A percentile compares a stretch with the other conserved stretches of the same genome.
These are phyloP conservation scores for Rhynchospora tenuis DNA, from an alignment of 176 grass and related monocot species.

Conservation along the genomic window DNA sequence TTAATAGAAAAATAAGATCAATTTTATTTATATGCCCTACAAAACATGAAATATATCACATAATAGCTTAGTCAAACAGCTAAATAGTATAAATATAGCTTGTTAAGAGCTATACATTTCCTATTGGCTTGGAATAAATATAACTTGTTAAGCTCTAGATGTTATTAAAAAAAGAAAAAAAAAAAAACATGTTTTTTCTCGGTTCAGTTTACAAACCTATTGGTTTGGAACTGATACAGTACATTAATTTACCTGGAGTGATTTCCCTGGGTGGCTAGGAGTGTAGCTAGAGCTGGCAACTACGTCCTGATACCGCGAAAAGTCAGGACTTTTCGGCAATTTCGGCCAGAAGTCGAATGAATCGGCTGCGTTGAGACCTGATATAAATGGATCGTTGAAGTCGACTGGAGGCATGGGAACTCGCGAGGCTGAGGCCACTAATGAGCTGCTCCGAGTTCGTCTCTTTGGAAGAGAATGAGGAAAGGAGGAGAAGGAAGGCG, in stretches of 20 bases:
- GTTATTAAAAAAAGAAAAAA: not conserved
- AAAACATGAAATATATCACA: constrained; percentile 9
- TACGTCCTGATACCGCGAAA: not conserved
- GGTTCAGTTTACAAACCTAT: not conserved
- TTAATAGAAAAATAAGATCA: constrained; percentile 10
- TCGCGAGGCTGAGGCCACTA: not conserved
- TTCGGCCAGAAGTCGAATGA: not conserved
- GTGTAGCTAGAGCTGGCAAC: not conserved
- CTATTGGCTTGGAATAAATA: not conserved
- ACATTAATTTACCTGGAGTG: not conserved
- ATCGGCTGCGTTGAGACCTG: not conserved
- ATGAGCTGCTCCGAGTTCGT: constrained; percentile 34
- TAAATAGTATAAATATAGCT: not conserved
- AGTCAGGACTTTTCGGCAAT: not conserved
- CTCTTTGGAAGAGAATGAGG: constrained; percentile 12
- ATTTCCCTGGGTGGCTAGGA: not conserved
- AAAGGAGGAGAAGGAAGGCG: not conserved
- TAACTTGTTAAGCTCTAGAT: not conserved
- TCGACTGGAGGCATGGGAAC: not conserved
- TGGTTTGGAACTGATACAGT: not conserved
- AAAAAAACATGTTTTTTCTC: not conserved
- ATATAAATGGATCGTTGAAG: not conserved
- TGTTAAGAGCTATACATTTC: no score
- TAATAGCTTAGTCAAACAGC: not conserved
- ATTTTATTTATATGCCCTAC: not conserved